These are phyloP conservation scores for Botrytis tulipae DNA, from an alignment of 2,329 filamentous ascomycete genomes.

Conservation along the genomic window DNA sequence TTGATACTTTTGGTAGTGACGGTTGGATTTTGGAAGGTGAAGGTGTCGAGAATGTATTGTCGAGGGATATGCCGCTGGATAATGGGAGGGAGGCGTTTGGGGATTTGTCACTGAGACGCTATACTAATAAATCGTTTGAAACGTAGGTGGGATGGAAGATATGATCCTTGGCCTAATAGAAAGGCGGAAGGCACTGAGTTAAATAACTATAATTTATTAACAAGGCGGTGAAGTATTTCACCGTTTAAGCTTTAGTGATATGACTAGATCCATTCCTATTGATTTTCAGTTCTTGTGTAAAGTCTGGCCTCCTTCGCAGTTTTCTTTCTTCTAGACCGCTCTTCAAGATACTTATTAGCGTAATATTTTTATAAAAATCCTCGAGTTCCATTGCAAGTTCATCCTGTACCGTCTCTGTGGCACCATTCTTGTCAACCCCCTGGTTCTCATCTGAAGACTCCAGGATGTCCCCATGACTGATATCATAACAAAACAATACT, in stretches of 20 bases:
- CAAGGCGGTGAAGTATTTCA: background rate
- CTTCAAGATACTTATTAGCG: too few species aligned
- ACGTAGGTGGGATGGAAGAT: background rate
- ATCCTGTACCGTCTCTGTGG: too few species aligned
- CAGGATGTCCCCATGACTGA: too few species aligned
- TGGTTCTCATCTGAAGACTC: too few species aligned
- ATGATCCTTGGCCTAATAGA: rapidly evolving
- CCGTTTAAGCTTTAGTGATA: background rate
- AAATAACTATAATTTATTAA: background rate
- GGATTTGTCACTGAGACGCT: background rate
- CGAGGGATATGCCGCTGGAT: background rate
- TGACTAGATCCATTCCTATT: background rate
- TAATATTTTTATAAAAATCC: rapidly evolving
- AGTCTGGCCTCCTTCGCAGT: rapidly evolving
- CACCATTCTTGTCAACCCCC: too few species aligned
- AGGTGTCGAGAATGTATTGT: background rate
- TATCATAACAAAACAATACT: too few species aligned
- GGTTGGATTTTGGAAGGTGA: background rate
- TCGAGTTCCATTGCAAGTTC: too few species aligned
- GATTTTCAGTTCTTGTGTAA: background rate
- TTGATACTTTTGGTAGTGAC: background rate
- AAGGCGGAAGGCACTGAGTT: background rate
- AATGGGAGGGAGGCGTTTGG: slow-evolving; percentile 15
- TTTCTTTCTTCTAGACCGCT: too few species aligned
- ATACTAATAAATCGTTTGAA: background rate